Evolutionary conservation across 2,329 filamentous ascomycete genomes (phyloP).

Genomic region (Orbilia javanica): DNA sequence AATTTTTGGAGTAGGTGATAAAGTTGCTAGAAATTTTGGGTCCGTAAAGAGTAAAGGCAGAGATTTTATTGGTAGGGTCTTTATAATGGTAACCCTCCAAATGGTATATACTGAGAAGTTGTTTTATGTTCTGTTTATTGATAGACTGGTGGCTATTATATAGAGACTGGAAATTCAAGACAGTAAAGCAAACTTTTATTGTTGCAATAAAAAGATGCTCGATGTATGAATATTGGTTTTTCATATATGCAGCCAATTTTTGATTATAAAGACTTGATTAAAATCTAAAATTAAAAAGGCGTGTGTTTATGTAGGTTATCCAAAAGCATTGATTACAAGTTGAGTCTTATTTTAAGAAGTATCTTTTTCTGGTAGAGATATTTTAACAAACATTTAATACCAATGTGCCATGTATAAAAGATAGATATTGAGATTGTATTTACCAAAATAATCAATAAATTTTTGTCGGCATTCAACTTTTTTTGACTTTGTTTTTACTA

Average conservation of each 20-base stretch:
- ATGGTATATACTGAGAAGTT: constrained; percentile 8
- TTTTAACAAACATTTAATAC: no score
- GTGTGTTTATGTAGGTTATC: no score
- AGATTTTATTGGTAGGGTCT: constrained; percentile 12
- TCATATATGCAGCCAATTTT: not conserved
- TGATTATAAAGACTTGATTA: not conserved
- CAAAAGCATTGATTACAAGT: not conserved
- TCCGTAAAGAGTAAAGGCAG: not conserved
- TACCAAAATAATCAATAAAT: not conserved
- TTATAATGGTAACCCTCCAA: constrained; percentile 6
- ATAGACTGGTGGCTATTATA: constrained; percentile 1
- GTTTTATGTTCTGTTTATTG: constrained; percentile 14
- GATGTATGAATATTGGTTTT: not conserved
- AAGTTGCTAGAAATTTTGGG: not conserved
- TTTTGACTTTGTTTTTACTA: constrained; percentile 9
- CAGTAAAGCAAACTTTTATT: not conserved
- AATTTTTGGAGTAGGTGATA: not conserved
- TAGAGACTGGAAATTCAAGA: not conserved
- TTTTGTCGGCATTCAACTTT: constrained; percentile 20
- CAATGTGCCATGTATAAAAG: no score
- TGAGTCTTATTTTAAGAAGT: not conserved
- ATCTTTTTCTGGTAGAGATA: no score
- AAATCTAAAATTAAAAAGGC: no score
- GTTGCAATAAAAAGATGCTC: constrained; percentile 10
- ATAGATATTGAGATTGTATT: no score